Evolutionary conservation across 352 stramenopile species (phyloP).

Genomic region (Phytophthora pluvialis): DNA sequence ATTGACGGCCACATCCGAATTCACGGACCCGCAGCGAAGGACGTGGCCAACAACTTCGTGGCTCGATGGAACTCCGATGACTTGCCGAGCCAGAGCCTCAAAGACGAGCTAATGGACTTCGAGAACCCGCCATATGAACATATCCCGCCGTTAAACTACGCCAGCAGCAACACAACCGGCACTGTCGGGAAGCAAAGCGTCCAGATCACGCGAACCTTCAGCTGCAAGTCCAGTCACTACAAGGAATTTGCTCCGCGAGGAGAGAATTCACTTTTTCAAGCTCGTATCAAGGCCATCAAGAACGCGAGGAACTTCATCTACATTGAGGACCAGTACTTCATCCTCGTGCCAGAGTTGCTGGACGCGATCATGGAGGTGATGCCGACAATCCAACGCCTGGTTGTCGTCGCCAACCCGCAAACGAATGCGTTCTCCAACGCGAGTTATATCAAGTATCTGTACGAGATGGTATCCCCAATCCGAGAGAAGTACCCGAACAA

Average conservation of each 20-base stretch:
- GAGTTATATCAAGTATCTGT: slow-evolving; percentile 60
- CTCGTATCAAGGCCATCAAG: slow-evolving; percentile 35
- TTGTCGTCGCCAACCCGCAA: slow-evolving; percentile 49
- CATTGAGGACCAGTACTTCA: slow-evolving; percentile 36
- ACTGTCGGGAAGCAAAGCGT: slow-evolving; percentile 26
- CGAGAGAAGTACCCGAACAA: slow-evolving; percentile 39
- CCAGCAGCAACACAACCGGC: slow-evolving; percentile 45
- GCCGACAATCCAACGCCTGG: slow-evolving; percentile 49
- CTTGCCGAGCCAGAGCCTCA: slow-evolving; percentile 23
- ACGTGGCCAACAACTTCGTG: slow-evolving; percentile 66
- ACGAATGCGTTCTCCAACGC: slow-evolving; percentile 33
- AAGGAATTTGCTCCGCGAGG: slow-evolving; percentile 27
- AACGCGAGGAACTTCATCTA: slow-evolving; percentile 37
- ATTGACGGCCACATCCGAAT: slow-evolving; percentile 59
- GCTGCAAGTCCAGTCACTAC: slow-evolving; percentile 31
- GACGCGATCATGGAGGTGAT: slow-evolving; percentile 48
- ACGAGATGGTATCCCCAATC: slow-evolving; percentile 56
- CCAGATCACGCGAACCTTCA: slow-evolving; percentile 35
- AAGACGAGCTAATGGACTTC: slow-evolving; percentile 50
- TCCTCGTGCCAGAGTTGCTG: slow-evolving; percentile 27
- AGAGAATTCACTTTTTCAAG: slow-evolving; percentile 28
- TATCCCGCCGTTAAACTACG: slow-evolving; percentile 34
- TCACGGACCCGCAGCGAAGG: slow-evolving; percentile 48
- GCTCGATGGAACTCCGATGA: slow-evolving; percentile 57
- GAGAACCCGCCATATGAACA: slow-evolving; percentile 45